phyloP scores from a whole-genome alignment of 441 rosid genomes.

The Pelargonium myrrhifolium region DNA sequence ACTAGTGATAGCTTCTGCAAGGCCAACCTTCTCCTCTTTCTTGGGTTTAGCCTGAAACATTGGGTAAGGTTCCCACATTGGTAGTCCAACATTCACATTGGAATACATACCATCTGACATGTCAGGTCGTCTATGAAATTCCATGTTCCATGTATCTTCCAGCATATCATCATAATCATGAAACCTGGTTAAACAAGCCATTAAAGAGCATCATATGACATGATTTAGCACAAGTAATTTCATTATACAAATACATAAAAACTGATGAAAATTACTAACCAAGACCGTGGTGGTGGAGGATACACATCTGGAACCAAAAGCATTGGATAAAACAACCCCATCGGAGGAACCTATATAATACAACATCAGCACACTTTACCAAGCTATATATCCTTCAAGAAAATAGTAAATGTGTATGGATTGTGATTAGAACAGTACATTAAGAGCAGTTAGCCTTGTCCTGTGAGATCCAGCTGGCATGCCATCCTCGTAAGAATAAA shows the following conservation, averaged over 20 bases:
- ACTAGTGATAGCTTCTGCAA: constrained; percentile 84
- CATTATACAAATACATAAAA: constrained; percentile 9
- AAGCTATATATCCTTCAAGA: constrained; percentile 12
- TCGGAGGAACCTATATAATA: constrained; percentile 72
- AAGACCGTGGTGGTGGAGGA: constrained; percentile 82
- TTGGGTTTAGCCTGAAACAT: constrained; percentile 54
- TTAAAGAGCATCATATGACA: constrained; percentile 6
- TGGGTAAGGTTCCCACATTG: constrained; percentile 80
- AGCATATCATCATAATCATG: constrained; percentile 85
- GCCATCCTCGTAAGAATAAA: constrained; percentile 75
- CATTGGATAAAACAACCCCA: constrained; percentile 87
- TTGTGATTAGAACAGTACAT: constrained; percentile 33
- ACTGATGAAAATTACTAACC: constrained; percentile 36
- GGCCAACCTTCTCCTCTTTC: constrained; percentile 96
- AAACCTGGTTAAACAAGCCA: constrained; percentile 44
- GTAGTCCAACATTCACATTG: constrained; percentile 45
- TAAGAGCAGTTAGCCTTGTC: constrained; percentile 80
- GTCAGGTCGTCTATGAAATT: constrained; percentile 71
- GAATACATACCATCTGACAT: constrained; percentile 48
- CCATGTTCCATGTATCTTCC: constrained; percentile 85
- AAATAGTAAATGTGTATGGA: not conserved
- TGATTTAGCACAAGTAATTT: constrained; percentile 12
- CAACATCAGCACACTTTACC: constrained; percentile 3
- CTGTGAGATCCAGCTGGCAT: constrained; percentile 70
- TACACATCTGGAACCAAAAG: constrained; percentile 85